phyloP scores from a whole-genome alignment of 169 alveolate genomes.

The Theileria annulata region DNA sequence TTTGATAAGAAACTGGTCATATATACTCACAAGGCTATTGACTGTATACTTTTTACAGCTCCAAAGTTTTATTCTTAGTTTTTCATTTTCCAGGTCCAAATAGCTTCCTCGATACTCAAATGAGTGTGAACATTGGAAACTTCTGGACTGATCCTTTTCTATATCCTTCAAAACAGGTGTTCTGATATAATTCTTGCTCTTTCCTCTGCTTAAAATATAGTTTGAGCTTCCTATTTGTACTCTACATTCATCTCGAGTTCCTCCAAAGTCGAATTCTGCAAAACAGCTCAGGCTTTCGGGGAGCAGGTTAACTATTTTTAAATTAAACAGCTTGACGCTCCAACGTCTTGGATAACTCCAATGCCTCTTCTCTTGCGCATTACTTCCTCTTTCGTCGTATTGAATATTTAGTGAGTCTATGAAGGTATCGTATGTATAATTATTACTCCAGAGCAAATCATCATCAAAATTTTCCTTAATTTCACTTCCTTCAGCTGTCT shows the following conservation, averaged over 20 bases:
- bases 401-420: constrained; percentile 62
- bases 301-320: constrained; percentile 68
- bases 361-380: constrained; percentile 65
- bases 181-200: constrained; percentile 74
- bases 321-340: constrained; percentile 70
- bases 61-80: constrained; percentile 80
- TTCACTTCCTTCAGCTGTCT: constrained; percentile 23
- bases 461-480: constrained; percentile 56
- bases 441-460: constrained; percentile 70
- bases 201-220: constrained; percentile 76
- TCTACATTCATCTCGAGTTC: constrained; percentile 74
- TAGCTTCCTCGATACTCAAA: constrained; percentile 84
- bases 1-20: constrained; percentile 73
- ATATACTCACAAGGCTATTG: constrained; percentile 77
- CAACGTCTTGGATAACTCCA: constrained; percentile 78
- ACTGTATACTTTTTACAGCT: constrained; percentile 75
- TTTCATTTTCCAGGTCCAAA: constrained; percentile 80
- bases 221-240: constrained; percentile 72
- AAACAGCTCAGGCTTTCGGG: constrained; percentile 69
- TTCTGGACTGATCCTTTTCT: constrained; percentile 70
- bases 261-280: constrained; percentile 78
- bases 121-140: constrained; percentile 74
- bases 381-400: constrained; percentile 72
- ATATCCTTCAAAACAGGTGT: constrained; percentile 81
- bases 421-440: constrained; percentile 74